Evolutionary conservation across 495 filamentous ascomycete species (phyloP).

Genomic region (Penicillium subrubescens): DNA sequence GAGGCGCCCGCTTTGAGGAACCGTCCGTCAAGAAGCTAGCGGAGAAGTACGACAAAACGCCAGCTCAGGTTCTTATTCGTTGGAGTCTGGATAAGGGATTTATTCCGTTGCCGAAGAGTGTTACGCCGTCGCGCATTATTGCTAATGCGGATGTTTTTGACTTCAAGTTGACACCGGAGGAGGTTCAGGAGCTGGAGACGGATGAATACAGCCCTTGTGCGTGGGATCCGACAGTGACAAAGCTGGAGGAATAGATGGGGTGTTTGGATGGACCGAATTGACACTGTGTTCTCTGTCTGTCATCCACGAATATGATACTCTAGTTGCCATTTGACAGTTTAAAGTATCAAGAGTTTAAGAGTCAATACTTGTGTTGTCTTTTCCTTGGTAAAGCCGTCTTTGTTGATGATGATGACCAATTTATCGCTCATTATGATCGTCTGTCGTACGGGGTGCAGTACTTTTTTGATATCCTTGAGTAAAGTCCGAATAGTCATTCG

Average conservation of each 20-base stretch:
- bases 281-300: background rate
- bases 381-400: too few species aligned
- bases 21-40: conserved; percentile 50
- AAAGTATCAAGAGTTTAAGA: too few species aligned
- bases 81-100: conserved; percentile 59
- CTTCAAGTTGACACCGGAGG: conserved; percentile 65
- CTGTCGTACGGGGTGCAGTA: background rate
- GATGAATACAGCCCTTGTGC: conserved; percentile 62
- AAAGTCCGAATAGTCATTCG: background rate
- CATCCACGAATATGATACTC: background rate
- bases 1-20: conserved; percentile 58
- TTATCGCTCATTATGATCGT: background rate
- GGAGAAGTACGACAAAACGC: conserved; percentile 59
- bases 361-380: too few species aligned
- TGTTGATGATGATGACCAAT: background rate
- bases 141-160: conserved; percentile 71
- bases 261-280: background rate
- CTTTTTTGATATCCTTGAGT: background rate
- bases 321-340: too few species aligned
- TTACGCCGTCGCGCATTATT: conserved; percentile 62
- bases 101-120: conserved; percentile 77
- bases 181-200: conserved; percentile 57
- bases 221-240: conserved; percentile 49
- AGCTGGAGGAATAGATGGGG: conserved; percentile 15
- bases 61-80: conserved; percentile 63